A percentile compares a stretch with the other conserved stretches of the same genome.
These are phyloP conservation scores for Pterocarpus macrocarpus DNA, from an alignment of 306 rosid genomes.

Conservation along the genomic window DNA sequence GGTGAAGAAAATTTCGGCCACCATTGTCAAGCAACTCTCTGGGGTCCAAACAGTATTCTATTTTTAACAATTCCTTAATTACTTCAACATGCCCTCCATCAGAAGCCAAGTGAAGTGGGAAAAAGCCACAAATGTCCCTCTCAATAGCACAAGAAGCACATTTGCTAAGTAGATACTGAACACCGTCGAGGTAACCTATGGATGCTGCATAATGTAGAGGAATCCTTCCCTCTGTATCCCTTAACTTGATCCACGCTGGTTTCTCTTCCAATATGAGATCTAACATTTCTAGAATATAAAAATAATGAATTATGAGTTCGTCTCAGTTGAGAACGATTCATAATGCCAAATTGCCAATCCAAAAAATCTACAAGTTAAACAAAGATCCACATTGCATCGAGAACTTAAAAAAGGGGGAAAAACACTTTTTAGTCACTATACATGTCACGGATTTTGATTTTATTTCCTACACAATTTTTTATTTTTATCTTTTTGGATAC, in stretches of 20 bases:
- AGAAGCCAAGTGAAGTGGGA: slow-evolving; percentile 7
- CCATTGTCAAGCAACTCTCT: background rate
- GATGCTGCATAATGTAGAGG: slow-evolving; percentile 9
- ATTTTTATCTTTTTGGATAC: no score
- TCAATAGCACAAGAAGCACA: background rate
- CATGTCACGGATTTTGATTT: no score
- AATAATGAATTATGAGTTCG: no score
- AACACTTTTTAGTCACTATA: no score
- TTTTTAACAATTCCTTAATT: background rate
- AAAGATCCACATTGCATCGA: no score
- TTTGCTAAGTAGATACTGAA: background rate
- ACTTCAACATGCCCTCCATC: background rate
- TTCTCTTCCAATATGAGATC: background rate
- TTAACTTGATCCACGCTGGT: background rate
- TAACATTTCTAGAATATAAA: slow-evolving; percentile 1
- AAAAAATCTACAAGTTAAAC: no score
- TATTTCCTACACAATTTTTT: no score
- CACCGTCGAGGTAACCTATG: background rate
- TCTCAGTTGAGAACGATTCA: no score
- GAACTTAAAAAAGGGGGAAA: no score
- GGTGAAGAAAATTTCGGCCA: slow-evolving; percentile 16
- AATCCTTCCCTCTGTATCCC: background rate
- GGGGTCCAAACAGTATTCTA: background rate
- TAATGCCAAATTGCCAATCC: no score
- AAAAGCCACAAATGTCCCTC: background rate